Percentiles rank a stretch among this genome's conserved stretches.
Evolutionary conservation across 331 rosid genomes (phyloP).

Genomic region (Rosa hybrid): DNA sequence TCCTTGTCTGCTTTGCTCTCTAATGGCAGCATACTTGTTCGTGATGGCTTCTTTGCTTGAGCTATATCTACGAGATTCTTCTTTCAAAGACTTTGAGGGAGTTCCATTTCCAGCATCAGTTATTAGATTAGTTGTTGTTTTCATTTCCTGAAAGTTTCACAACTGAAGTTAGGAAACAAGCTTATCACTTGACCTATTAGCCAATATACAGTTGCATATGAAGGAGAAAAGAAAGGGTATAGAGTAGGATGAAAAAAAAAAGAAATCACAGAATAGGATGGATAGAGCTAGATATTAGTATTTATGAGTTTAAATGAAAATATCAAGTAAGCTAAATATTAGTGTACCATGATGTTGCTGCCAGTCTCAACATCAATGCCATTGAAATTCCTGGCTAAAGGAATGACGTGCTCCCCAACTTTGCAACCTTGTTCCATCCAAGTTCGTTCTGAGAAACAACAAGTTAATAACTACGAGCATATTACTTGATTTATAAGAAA

Average conservation of each 20-base stretch:
- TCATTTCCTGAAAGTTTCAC: conserved; percentile 66
- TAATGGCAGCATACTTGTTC: conserved; percentile 72
- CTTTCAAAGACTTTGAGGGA: conserved; percentile 49
- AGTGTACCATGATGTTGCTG: conserved; percentile 58
- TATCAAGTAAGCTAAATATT: neutral
- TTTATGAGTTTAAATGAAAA: neutral
- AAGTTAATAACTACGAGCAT: neutral
- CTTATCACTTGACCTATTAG: neutral
- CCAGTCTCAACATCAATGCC: conserved; percentile 55
- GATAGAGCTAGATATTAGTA: too few relatives aligned
- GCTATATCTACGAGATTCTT: conserved; percentile 61
- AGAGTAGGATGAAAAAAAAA: too few relatives aligned
- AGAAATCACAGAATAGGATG: neutral
- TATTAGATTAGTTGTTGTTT: conserved; percentile 37
- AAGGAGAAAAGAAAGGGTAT: neutral
- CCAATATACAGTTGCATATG: neutral
- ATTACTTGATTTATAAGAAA: neutral
- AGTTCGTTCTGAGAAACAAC: conserved; percentile 56
- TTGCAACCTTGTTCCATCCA: conserved; percentile 87
- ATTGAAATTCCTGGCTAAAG: conserved; percentile 77
- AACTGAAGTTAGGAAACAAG: conserved; percentile 11
- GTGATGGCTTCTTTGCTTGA: conserved; percentile 81
- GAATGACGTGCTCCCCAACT: conserved; percentile 85
- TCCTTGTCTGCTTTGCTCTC: conserved; percentile 63
- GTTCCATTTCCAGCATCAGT: conserved; percentile 42